phyloP scores from a whole-genome alignment of 108 stramenopile genomes.

The Discostella pseudostelligera region DNA sequence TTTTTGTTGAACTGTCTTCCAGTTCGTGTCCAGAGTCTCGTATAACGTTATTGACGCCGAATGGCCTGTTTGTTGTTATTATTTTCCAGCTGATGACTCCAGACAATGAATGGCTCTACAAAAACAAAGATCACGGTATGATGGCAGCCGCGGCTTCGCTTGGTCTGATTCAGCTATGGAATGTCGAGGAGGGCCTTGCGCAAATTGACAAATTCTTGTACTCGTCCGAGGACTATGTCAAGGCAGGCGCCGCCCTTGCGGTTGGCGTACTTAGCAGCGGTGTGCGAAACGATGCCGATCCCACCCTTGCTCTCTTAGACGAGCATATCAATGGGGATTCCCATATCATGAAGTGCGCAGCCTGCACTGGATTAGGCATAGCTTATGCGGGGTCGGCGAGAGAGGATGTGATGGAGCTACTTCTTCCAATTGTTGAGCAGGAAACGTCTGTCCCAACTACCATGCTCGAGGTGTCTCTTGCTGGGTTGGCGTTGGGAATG shows the following conservation, averaged over 20 bases:
- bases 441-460: constrained; percentile 62
- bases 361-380: constrained; percentile 94
- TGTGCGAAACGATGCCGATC: constrained; percentile 97
- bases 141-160: constrained; percentile 96
- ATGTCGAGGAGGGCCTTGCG: constrained; percentile 98
- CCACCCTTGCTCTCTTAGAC: constrained; percentile 91
- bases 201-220: constrained; percentile 98
- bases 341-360: constrained; percentile 87
- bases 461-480: constrained; percentile 85
- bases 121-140: constrained; percentile 99
- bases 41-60: background rate
- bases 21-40: background rate
- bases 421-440: constrained; percentile 89
- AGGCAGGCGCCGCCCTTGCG: constrained; percentile 97
- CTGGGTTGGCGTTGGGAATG: constrained; percentile 95
- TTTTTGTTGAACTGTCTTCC: background rate
- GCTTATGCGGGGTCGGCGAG: constrained; percentile 95
- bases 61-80: background rate
- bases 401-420: constrained; percentile 93
- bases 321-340: constrained; percentile 89
- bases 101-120: constrained; percentile 92
- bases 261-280: constrained; percentile 94
- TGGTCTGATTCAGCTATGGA: constrained; percentile 96
- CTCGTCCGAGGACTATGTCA: constrained; percentile 93
- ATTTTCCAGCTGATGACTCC: constrained; percentile 74